These are phyloP conservation scores for Peronospora destructor DNA, from an alignment of 352 stramenopile genomes.

Conservation along the genomic window DNA sequence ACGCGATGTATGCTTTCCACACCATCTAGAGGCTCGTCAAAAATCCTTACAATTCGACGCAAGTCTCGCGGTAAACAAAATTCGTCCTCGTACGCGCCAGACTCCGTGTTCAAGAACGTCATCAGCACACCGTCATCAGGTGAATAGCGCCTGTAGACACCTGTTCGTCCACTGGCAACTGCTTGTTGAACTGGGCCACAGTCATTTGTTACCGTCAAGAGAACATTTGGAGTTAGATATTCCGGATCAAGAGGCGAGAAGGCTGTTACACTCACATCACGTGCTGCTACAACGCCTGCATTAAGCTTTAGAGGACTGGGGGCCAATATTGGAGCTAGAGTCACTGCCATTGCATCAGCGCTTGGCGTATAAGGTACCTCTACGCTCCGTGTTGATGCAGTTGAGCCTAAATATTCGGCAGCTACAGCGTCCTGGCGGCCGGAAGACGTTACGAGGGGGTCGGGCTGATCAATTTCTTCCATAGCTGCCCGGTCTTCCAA, in stretches of 20 bases:
- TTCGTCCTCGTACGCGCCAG: conserved; percentile 79
- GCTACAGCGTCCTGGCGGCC: conserved; percentile 13
- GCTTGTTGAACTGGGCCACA: conserved; percentile 64
- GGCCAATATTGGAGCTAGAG: conserved; percentile 70
- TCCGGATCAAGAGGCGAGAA: conserved; percentile 64
- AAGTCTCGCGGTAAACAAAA: conserved; percentile 70
- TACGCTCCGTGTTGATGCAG: conserved; percentile 10
- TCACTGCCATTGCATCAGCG: conserved; percentile 69
- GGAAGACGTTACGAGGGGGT: conserved; percentile 44
- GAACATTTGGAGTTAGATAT: conserved; percentile 64
- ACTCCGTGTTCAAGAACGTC: conserved; percentile 83
- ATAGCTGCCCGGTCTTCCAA: conserved; percentile 59
- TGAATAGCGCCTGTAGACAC: conserved; percentile 53
- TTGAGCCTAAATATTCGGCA: conserved; percentile 19
- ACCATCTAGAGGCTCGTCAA: conserved; percentile 61
- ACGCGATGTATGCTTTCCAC: conserved; percentile 73
- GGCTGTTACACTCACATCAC: conserved; percentile 26
- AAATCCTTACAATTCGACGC: conserved; percentile 71
- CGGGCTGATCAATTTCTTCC: conserved; percentile 71
- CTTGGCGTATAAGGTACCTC: conserved; percentile 27
- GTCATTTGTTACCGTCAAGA: conserved; percentile 73
- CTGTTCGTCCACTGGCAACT: conserved; percentile 55
- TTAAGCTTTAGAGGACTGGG: conserved; percentile 28
- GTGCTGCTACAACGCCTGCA: background rate
- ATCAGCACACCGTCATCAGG: conserved; percentile 63